Percentiles rank a stretch among this genome's conserved stretches.
These are phyloP conservation scores for Fusarium globosum DNA, from an alignment of 2,329 filamentous ascomycete species.

Conservation along the genomic window DNA sequence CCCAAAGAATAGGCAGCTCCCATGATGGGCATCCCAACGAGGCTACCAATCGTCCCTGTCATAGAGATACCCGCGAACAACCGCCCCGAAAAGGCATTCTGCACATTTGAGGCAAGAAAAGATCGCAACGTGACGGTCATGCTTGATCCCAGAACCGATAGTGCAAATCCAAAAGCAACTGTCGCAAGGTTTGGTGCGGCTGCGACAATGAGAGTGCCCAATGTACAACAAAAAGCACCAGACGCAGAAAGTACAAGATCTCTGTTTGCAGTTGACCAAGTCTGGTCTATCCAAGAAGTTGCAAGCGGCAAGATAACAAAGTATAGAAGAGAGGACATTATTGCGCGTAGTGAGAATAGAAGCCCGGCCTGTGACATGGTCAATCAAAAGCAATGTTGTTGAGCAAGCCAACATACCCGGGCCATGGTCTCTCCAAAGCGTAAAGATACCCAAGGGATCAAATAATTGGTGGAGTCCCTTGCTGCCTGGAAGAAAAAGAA, in stretches of 20 bases:
- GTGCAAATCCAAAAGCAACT: not conserved
- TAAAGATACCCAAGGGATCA: not conserved
- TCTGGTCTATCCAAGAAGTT: not conserved
- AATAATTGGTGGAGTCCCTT: not conserved
- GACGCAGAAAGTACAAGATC: not conserved
- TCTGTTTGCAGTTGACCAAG: not conserved
- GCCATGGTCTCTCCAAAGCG: not conserved
- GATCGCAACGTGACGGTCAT: not conserved
- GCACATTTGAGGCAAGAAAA: not conserved
- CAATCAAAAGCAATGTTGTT: not conserved
- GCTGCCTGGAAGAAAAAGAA: constrained; percentile 1
- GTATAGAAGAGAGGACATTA: not conserved
- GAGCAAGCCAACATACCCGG: not conserved
- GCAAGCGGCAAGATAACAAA: not conserved
- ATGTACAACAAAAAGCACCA: not conserved
- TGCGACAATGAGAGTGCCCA: not conserved
- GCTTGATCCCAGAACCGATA: not conserved
- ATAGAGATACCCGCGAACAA: constrained; percentile 1
- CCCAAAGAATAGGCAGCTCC: constrained; percentile 1
- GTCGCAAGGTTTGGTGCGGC: not conserved
- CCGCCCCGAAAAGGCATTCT: not conserved
- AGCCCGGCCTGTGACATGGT: not conserved
- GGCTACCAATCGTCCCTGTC: not conserved
- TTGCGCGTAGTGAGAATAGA: not conserved
- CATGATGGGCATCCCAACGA: not conserved